Evolutionary conservation across 1,139 yeast species (phyloP).

Genomic region (Kodamaea sp.): DNA sequence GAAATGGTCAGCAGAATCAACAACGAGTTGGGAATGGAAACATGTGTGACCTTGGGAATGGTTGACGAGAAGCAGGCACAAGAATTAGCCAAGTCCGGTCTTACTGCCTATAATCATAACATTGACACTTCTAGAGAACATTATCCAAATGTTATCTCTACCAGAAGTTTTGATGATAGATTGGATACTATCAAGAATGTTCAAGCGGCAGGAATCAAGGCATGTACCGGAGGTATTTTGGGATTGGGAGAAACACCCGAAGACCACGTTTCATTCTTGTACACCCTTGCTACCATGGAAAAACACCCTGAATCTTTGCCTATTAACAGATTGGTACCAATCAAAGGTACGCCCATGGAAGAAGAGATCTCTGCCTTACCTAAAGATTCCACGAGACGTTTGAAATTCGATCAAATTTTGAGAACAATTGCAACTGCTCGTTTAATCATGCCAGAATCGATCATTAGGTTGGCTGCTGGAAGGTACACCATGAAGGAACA

Average conservation of each 20-base stretch:
- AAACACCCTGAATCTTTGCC: constrained; percentile 80
- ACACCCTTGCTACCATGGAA: constrained; percentile 67
- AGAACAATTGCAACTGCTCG: constrained; percentile 78
- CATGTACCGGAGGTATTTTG: constrained; percentile 78
- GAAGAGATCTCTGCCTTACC: constrained; percentile 49
- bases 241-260: constrained; percentile 76
- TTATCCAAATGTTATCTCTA: constrained; percentile 69
- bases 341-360: constrained; percentile 76
- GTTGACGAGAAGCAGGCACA: constrained; percentile 61
- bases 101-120: constrained; percentile 82
- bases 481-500: constrained; percentile 78
- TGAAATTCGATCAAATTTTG: constrained; percentile 61
- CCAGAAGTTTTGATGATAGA: constrained; percentile 71
- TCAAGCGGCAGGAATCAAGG: constrained; percentile 64
- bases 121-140: constrained; percentile 79
- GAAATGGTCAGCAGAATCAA: constrained; percentile 68
- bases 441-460: constrained; percentile 68
- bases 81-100: constrained; percentile 62
- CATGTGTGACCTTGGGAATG: constrained; percentile 84
- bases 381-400: constrained; percentile 37
- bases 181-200: constrained; percentile 65
- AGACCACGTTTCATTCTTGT: constrained; percentile 69
- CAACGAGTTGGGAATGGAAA: constrained; percentile 64
- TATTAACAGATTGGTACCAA: constrained; percentile 76
- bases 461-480: constrained; percentile 78